phyloP scores from a whole-genome alignment of 176 grass and related monocot species.

The Zoysia pacifica region DNA sequence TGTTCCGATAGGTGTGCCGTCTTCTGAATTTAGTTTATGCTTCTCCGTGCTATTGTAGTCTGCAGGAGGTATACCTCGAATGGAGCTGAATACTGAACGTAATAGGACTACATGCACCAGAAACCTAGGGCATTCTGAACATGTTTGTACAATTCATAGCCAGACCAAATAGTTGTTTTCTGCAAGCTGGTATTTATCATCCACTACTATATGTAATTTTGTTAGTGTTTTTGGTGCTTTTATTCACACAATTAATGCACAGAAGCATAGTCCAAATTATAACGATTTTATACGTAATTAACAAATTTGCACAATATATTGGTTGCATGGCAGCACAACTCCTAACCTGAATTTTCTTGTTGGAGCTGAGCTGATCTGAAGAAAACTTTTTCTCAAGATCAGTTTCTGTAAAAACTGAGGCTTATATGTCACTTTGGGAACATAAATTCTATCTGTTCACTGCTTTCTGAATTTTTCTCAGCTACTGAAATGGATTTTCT shows the following conservation, averaged over 20 bases:
- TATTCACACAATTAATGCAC: background rate
- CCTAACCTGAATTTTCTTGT: background rate
- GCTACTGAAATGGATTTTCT: background rate
- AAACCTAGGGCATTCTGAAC: background rate
- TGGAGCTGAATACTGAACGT: background rate
- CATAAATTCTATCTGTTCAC: background rate
- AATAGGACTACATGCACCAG: background rate
- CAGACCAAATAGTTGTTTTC: background rate
- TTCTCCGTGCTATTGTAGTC: background rate
- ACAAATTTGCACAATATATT: background rate
- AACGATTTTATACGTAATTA: background rate
- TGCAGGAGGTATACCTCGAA: background rate
- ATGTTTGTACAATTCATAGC: background rate
- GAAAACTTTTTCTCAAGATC: background rate
- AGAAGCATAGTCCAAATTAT: background rate
- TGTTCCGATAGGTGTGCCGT: background rate
- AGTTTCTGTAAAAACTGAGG: background rate
- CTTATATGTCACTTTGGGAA: background rate
- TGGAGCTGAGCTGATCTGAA: background rate
- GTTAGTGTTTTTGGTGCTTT: background rate
- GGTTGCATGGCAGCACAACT: background rate
- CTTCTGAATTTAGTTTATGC: background rate
- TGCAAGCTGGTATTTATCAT: background rate
- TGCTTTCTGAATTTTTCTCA: background rate
- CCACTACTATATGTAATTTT: background rate